Evolutionary conservation across 2,329 filamentous ascomycete species (phyloP), one percentile per base, ranked within the genome.

Genomic region (Cladorrhinum sp.): DNA sequence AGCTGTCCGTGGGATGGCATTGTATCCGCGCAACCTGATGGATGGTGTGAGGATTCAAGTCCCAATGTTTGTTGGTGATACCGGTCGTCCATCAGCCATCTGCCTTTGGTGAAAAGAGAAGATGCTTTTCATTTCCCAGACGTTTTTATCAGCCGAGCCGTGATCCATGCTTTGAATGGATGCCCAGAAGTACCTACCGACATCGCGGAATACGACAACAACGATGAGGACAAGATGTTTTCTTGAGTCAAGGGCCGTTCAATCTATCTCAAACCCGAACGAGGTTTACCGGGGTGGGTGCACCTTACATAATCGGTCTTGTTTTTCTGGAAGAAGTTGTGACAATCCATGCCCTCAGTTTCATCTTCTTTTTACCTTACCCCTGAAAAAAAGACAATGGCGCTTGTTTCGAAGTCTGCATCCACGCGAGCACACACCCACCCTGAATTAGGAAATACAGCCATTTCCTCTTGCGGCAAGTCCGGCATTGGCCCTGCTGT

Each of bases 241-340:
- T 16, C 54, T 45, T 29, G 24, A 29, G 25, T 29, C 25, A 7
- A 10, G 25, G n/a, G 25, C 10, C 25, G 25, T 29, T 49, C 41
- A 56, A 57, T 57, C 55, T 57, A 57, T 57, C 55, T 50, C 55
- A 51, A 54, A 48, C 57, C 16, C 7, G 36, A 29, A 48, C n/a
- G n/a, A 55, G 20, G 25, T 22, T 45, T 50, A 25, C 36, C 51
- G 16, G 36, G 48, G 25, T 41, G 27, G 32, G 20, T 24, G 24
- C 51, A 13, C 24, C 32, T 50, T 13, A 45, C 32, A 41, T 18
- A 29, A 20, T 25, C 23, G 3, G 16, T 52, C 54, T 68, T 64
- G 64, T 12, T 63, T 41, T 70, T 70, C 69, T 70, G 64, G 66
- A 71, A 71, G 60, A 66, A 68, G 61, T 62, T 65, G 69, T 63